A percentile compares a stretch with the other conserved stretches of the same genome.
Evolutionary conservation across 179 eudicot species (phyloP).

Genomic region (Carnegiea gigantea): DNA sequence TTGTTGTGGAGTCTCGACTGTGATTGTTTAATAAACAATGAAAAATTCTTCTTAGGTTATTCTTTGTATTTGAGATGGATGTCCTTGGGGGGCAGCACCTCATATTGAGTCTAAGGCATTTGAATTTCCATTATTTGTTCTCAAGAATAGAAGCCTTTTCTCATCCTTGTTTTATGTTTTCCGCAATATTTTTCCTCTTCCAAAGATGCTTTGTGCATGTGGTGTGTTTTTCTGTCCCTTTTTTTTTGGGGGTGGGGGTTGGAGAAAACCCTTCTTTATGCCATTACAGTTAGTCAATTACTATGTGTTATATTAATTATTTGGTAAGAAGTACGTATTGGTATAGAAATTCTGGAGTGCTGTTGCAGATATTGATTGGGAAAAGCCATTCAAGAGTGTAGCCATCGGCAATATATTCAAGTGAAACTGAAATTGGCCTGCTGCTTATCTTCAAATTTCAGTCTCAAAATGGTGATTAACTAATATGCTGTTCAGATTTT

Average conservation of each 20-base stretch:
- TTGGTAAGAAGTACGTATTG: too few relatives aligned
- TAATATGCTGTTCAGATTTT: too few relatives aligned
- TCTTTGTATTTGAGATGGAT: slow-evolving; percentile 29
- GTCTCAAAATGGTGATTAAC: too few relatives aligned
- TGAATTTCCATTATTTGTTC: slow-evolving; percentile 11
- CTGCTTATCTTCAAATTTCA: too few relatives aligned
- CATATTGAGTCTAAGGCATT: slow-evolving; percentile 21
- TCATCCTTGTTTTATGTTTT: neutral
- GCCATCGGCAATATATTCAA: too few relatives aligned
- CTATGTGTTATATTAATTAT: too few relatives aligned
- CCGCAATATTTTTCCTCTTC: neutral
- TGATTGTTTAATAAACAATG: slow-evolving; percentile 28
- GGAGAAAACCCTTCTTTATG: neutral
- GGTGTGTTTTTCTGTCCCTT: neutral
- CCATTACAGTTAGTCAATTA: neutral
- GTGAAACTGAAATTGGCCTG: too few relatives aligned
- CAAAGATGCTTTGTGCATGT: neutral
- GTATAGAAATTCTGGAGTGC: too few relatives aligned
- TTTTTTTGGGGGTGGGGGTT: too few relatives aligned
- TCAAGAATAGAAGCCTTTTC: slow-evolving; percentile 12
- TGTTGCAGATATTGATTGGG: too few relatives aligned
- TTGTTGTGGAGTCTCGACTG: slow-evolving; percentile 13
- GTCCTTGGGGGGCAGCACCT: slow-evolving; percentile 19
- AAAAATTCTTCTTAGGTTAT: slow-evolving; percentile 26
- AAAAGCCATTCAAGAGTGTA: too few relatives aligned